phyloP scores from a whole-genome alignment of 805 yeast genomes.

The Candida nemodendra region DNA sequence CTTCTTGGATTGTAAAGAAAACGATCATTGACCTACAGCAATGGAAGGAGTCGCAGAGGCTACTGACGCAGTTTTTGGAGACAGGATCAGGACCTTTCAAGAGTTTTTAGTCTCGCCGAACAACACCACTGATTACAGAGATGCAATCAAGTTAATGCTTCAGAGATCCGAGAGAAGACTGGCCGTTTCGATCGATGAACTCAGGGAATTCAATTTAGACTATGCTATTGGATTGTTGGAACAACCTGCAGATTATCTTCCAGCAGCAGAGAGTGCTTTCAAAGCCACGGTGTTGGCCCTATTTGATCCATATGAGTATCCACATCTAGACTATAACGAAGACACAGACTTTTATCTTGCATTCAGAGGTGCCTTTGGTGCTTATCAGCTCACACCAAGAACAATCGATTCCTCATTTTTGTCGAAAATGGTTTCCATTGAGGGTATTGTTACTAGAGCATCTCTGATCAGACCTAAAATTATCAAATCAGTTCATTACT shows the following conservation, averaged over 20 bases:
- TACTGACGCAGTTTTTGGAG: conserved; percentile 53
- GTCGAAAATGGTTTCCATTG: conserved; percentile 81
- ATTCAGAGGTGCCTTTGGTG: conserved; percentile 89
- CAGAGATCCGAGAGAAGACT: conserved; percentile 64
- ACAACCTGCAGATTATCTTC: conserved; percentile 80
- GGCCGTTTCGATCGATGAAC: conserved; percentile 77
- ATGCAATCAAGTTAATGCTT: conserved; percentile 71
- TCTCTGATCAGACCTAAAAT: conserved; percentile 92
- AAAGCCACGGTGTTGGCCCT: conserved; percentile 75
- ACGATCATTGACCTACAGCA: background rate
- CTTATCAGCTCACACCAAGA: conserved; percentile 83
- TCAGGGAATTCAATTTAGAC: conserved; percentile 73
- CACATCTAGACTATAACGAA: conserved; percentile 52
- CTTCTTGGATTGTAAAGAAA: too few species aligned
- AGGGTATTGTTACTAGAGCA: conserved; percentile 93
- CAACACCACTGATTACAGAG: conserved; percentile 60
- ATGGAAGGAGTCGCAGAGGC: conserved; percentile 30
- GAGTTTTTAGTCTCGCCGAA: conserved; percentile 69
- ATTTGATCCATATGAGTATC: conserved; percentile 58
- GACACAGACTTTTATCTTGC: conserved; percentile 70
- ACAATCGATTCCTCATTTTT: conserved; percentile 74
- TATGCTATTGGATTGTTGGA: conserved; percentile 75
- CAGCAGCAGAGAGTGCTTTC: conserved; percentile 86
- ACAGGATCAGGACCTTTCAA: conserved; percentile 83
- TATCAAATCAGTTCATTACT: conserved; percentile 87